A percentile compares a stretch with the other conserved stretches of the same genome.
These are phyloP conservation scores for Neurospora sp. DNA, from an alignment of 495 filamentous ascomycete genomes.

Conservation along the genomic window DNA sequence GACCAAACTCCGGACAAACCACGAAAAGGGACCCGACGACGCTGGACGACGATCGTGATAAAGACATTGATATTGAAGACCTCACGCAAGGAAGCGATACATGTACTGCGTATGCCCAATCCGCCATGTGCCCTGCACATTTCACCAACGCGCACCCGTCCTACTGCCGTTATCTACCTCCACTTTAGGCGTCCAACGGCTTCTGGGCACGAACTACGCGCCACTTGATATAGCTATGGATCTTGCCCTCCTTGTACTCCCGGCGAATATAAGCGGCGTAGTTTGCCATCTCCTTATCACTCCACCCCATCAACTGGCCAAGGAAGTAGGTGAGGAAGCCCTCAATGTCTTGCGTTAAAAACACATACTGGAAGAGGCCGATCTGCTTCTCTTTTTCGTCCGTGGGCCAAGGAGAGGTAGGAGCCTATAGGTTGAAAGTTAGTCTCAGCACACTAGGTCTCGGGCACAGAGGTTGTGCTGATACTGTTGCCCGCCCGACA, in stretches of 20 bases:
- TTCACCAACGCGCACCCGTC: background rate
- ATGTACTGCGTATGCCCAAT: background rate
- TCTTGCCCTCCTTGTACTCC: slow-evolving; percentile 17
- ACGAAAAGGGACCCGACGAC: background rate
- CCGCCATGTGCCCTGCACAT: background rate
- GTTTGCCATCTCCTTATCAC: slow-evolving; percentile 21
- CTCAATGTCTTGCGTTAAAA: slow-evolving; percentile 21
- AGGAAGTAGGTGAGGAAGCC: slow-evolving; percentile 24
- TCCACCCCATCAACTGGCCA: slow-evolving; percentile 24
- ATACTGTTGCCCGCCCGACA: background rate
- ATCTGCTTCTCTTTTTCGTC: slow-evolving; percentile 5
- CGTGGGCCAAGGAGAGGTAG: slow-evolving; percentile 28
- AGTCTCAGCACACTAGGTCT: background rate
- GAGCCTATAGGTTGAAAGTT: slow-evolving; percentile 12
- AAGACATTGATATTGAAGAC: background rate
- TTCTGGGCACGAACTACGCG: background rate
- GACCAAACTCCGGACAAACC: background rate
- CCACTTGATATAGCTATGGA: slow-evolving; percentile 10
- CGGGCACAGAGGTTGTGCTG: background rate
- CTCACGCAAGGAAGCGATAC: background rate
- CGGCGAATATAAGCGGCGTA: slow-evolving; percentile 26
- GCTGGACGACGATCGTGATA: background rate
- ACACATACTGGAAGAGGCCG: slow-evolving; percentile 12
- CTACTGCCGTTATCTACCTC: background rate
- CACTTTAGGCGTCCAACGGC: background rate